Base-by-base conservation (phyloP, 768 basidiomycete species). In the Psilocybe tampanensis region DNA sequence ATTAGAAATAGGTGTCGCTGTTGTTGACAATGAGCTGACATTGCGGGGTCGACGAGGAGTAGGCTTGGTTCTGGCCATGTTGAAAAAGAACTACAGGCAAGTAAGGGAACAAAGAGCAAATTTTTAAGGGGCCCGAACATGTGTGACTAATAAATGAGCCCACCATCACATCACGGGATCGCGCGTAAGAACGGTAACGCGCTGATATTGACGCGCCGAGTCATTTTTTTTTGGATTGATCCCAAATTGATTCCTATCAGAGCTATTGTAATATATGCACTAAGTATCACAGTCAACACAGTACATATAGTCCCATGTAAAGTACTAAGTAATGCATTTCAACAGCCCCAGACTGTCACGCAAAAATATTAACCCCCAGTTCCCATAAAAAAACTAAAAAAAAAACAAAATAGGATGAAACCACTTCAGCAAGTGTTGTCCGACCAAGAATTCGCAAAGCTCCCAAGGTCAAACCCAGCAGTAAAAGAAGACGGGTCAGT, bases 1-100 rank as follows among this genome's bases (percentile, higher is more conserved):
- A 39, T 75, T 72, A 12, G 78, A 73, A 13, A 78, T 73, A 8
- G 79, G 70, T 3, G 77, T 74, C n/a, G 69, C 68, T 39, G 74
- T 64, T 9, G 67, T 63, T 11, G 76, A 70, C 23, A 72, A 66
- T 15, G 56, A 58, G 11, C 61, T 64, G 41, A 47, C 68, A 54
- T 39, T 64, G 22, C 71, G n/a, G n/a, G n/a, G n/a, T 70, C 48
- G 64, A 66, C 44, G 70, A 71, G n/a, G n/a, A n/a, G n/a, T 47
- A 64, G 70, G 59, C 76, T 69, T 13, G 74, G 64, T 60, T 59
- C 74, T 69, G 26, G 68, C 58, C 75, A 77, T 77, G 24, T 52
- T 53, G 22, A 12, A 23, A 43, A 53, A 49, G 32, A 41, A 52
- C 24, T 32, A 53, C 44, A 18, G 39, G 39, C 42, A 52, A 48